Conservation (phyloP, 306 rosid species). For the Quillaja saponaria region DNA sequence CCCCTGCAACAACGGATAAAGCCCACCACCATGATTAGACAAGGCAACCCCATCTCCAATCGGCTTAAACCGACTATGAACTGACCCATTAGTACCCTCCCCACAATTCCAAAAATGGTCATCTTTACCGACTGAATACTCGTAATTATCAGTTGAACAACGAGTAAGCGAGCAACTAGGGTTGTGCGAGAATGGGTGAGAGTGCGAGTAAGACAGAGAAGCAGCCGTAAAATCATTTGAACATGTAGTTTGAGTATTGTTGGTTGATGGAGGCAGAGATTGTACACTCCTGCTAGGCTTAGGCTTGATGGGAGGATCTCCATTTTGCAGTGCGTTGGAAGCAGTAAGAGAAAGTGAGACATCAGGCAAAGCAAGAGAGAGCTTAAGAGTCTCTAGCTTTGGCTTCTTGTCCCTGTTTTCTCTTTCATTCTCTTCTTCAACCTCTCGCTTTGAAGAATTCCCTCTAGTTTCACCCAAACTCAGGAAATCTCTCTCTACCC, state of each 20-base stretch:
- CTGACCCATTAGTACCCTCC: slow-evolving; percentile 97
- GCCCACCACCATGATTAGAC: slow-evolving; percentile 64
- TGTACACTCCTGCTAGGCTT: slow-evolving; percentile 56
- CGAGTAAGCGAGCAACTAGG: slow-evolving; percentile 92
- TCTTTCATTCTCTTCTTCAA: slow-evolving; percentile 64
- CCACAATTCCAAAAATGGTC: slow-evolving; percentile 96
- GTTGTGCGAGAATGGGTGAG: slow-evolving; percentile 79
- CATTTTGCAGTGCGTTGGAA: slow-evolving; percentile 71
- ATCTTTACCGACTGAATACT: slow-evolving; percentile 69
- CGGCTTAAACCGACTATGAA: slow-evolving; percentile 97
- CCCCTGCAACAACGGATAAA: slow-evolving; percentile 67
- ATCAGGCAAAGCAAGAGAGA: slow-evolving; percentile 89
- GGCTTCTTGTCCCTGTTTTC: slow-evolving; percentile 72
- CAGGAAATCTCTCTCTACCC: slow-evolving; percentile 91
- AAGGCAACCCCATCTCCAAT: slow-evolving; percentile 84
- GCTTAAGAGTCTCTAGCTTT: slow-evolving; percentile 78
- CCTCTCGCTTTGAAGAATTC: slow-evolving; percentile 70
- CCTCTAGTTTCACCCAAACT: slow-evolving; percentile 66
- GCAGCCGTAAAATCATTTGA: slow-evolving; percentile 83
- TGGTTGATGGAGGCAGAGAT: slow-evolving; percentile 52
- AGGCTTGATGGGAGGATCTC: slow-evolving; percentile 44
- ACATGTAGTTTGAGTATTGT: slow-evolving; percentile 55
- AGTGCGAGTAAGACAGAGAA: slow-evolving; percentile 81
- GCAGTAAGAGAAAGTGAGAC: slow-evolving; percentile 88
- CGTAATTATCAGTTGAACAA: slow-evolving; percentile 85